Evolutionary conservation across 106 monocot genomes (phyloP).

Genomic region (Dendrobium catenatum): DNA sequence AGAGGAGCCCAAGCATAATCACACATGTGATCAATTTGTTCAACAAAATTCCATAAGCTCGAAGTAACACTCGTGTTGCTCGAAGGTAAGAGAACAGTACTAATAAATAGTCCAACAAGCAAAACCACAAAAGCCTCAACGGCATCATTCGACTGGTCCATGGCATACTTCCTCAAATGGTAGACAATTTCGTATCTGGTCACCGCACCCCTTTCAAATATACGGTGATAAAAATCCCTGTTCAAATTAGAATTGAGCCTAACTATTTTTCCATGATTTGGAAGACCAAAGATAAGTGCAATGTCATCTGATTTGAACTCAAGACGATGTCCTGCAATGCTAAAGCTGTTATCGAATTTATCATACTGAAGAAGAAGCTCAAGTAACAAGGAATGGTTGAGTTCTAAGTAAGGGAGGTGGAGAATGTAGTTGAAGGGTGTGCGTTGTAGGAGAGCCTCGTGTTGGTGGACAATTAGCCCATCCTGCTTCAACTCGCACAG

Average conservation of each 20-base stretch:
- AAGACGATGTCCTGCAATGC: background rate
- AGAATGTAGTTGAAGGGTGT: slow-evolving; percentile 2
- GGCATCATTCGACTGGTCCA: background rate
- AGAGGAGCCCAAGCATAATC: background rate
- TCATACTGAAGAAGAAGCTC: background rate
- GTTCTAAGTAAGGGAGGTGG: background rate
- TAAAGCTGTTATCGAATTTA: background rate
- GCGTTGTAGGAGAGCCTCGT: background rate
- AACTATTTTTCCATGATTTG: background rate
- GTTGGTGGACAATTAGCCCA: background rate
- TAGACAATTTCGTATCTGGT: background rate
- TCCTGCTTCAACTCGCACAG: background rate
- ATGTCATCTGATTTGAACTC: background rate
- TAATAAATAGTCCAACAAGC: background rate
- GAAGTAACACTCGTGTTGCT: background rate
- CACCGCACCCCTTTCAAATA: background rate
- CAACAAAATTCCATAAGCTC: background rate
- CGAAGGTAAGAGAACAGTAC: background rate
- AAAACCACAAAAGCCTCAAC: background rate
- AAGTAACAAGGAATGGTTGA: background rate
- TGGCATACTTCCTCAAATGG: background rate
- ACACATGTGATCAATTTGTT: background rate
- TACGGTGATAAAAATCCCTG: background rate
- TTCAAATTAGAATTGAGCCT: background rate
- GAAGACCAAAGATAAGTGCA: background rate